Conservation (phyloP, 2,329 filamentous ascomycete genomes). For the Cladosporium sp. region DNA sequence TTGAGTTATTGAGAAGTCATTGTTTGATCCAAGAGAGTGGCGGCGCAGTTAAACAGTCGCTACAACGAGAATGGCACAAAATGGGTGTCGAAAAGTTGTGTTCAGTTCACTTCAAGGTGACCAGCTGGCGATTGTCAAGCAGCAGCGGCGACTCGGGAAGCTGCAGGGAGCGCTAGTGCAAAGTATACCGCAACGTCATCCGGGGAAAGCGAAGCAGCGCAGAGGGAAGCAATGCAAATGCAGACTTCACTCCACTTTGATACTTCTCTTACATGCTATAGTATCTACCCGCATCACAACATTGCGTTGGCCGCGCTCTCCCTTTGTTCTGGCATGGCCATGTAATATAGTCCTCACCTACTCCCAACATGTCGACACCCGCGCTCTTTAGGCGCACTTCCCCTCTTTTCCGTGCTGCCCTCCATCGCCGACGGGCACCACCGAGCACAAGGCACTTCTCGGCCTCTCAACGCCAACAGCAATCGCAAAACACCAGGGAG, state of each 20-base stretch:
- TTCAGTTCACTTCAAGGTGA: background rate
- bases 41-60: too few species aligned
- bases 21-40: too few species aligned
- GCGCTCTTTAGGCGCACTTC: conserved; percentile 6
- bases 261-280: too few species aligned
- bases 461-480: conserved; percentile 1
- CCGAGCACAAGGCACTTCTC: conserved; percentile 5
- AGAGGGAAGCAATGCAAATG: background rate
- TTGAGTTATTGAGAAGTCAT: too few species aligned
- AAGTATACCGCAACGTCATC: background rate
- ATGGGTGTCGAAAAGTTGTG: background rate
- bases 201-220: background rate
- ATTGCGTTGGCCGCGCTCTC: too few species aligned
- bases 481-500: background rate
- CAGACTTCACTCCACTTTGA: background rate
- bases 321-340: background rate
- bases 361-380: conserved; percentile 3
- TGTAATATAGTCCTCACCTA: background rate
- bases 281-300: too few species aligned
- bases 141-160: background rate
- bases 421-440: conserved; percentile 5
- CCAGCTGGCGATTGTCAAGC: background rate
- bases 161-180: background rate
- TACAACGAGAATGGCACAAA: background rate
- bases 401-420: conserved; percentile 10